Percentiles rank a stretch among this genome's conserved stretches.
Conservation (phyloP, 2,329 filamentous ascomycete species). For the Fusarium sp. region DNA sequence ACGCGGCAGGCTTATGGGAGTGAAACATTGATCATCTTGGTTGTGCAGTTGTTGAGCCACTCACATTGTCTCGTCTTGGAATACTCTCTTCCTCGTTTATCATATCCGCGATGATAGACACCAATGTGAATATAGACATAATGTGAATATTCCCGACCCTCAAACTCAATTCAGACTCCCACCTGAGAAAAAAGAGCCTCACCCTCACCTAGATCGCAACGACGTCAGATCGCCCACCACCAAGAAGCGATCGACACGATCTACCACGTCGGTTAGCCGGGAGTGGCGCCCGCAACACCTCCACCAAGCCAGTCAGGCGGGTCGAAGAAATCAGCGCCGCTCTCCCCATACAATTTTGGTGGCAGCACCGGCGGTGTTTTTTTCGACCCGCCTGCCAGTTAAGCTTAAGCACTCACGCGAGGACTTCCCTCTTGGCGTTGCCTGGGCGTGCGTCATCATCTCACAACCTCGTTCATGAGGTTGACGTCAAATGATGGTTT, state of each 20-base stretch:
- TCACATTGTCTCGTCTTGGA: background rate
- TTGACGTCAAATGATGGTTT: conserved; percentile 30
- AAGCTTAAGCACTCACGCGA: conserved; percentile 32
- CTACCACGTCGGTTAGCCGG: conserved; percentile 2
- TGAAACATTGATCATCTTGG: background rate
- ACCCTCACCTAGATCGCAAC: background rate
- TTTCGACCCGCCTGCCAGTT: too few relatives aligned
- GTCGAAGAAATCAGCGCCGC: too few relatives aligned
- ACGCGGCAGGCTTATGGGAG: conserved; percentile 1
- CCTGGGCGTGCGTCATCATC: conserved; percentile 36
- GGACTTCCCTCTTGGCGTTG: background rate
- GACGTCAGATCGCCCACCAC: background rate
- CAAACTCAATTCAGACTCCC: background rate
- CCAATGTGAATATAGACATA: too few relatives aligned
- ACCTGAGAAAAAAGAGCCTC: background rate
- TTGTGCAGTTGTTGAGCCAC: background rate
- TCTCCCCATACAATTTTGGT: too few relatives aligned
- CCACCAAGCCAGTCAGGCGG: conserved; percentile 22
- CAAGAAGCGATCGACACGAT: conserved; percentile 4
- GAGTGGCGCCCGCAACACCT: background rate
- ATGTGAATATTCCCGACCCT: background rate
- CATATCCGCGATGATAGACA: background rate
- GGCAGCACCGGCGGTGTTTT: too few relatives aligned
- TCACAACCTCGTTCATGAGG: conserved; percentile 1
- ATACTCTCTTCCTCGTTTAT: accelerated